Conservation (phyloP, 805 yeast species). For the Candida arabinofermentans region DNA sequence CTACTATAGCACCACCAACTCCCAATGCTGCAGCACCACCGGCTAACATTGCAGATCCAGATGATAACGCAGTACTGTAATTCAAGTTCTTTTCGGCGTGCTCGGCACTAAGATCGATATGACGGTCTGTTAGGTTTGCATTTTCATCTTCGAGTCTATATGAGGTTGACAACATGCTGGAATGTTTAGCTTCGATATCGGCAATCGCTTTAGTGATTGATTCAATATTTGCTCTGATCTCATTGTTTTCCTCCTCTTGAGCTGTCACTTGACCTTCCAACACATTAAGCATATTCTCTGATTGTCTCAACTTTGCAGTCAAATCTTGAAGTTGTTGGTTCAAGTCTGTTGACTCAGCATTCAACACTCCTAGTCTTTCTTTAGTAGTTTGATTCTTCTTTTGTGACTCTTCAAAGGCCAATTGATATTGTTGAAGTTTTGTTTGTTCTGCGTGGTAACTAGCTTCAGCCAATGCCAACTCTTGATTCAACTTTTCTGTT, state of each 20-base stretch:
- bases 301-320: slow-evolving; percentile 53
- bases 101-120: slow-evolving; percentile 29
- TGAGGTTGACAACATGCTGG: slow-evolving; percentile 18
- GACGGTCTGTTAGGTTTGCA: slow-evolving; percentile 34
- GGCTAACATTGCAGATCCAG: slow-evolving; percentile 24
- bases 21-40: slow-evolving; percentile 22
- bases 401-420: slow-evolving; percentile 62
- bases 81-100: slow-evolving; percentile 30
- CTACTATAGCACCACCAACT: slow-evolving; percentile 13
- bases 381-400: slow-evolving; percentile 60
- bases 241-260: slow-evolving; percentile 43
- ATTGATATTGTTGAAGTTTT: slow-evolving; percentile 57
- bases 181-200: slow-evolving; percentile 25
- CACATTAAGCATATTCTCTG: slow-evolving; percentile 60
- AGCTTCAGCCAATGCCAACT: slow-evolving; percentile 74
- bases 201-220: slow-evolving; percentile 22
- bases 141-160: slow-evolving; percentile 35
- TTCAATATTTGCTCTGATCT: slow-evolving; percentile 25
- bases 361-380: slow-evolving; percentile 62
- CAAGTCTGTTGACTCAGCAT: slow-evolving; percentile 60
- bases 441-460: slow-evolving; percentile 66
- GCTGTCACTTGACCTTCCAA: slow-evolving; percentile 67
- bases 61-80: slow-evolving; percentile 26
- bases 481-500: slow-evolving; percentile 64
- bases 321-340: slow-evolving; percentile 51